A percentile compares a stretch with the other conserved stretches of the same genome.
These are phyloP conservation scores for Citrullus mucosospermus DNA, from an alignment of 306 rosid species.

Conservation along the genomic window DNA sequence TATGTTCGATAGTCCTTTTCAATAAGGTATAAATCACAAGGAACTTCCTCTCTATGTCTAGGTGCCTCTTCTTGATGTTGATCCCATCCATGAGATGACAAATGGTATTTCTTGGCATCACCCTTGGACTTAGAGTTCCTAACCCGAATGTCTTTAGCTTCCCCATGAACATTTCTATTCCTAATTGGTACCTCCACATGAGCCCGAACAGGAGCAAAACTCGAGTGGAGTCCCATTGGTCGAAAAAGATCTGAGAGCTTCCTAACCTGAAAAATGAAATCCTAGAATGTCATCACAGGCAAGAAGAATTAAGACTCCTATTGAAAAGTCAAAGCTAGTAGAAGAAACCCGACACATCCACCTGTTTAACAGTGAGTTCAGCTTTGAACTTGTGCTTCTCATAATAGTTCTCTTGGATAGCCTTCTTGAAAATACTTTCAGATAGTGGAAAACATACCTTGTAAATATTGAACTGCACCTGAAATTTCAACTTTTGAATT, in stretches of 20 bases:
- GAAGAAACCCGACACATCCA: slow-evolving; percentile 18
- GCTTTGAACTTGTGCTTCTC: slow-evolving; percentile 58
- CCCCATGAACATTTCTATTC: slow-evolving; percentile 22
- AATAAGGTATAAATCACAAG: slow-evolving; percentile 33
- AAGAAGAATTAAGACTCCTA: background rate
- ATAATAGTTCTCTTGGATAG: slow-evolving; percentile 70
- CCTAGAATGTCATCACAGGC: background rate
- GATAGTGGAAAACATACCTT: slow-evolving; percentile 76
- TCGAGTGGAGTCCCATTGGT: slow-evolving; percentile 35
- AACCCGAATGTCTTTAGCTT: slow-evolving; percentile 15
- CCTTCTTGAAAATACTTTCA: slow-evolving; percentile 64
- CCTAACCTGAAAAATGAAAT: slow-evolving; percentile 45
- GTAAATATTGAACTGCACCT: slow-evolving; percentile 65
- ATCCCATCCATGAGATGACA: slow-evolving; percentile 35
- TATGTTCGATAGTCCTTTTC: slow-evolving; percentile 50
- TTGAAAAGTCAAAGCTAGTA: background rate
- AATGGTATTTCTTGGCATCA: slow-evolving; percentile 18
- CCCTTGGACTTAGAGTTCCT: slow-evolving; percentile 20
- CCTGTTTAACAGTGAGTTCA: slow-evolving; percentile 68
- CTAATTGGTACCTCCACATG: slow-evolving; percentile 15
- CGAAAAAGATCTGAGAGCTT: slow-evolving; percentile 60
- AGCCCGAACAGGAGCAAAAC: slow-evolving; percentile 14
- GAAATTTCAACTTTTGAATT: slow-evolving; percentile 17
- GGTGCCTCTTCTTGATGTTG: slow-evolving; percentile 13
- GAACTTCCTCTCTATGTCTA: slow-evolving; percentile 28